Evolutionary conservation across 129 eudicot genomes (phyloP), one percentile per base, ranked within the genome.

Genomic region (Ambrosia artemisiifolia): DNA sequence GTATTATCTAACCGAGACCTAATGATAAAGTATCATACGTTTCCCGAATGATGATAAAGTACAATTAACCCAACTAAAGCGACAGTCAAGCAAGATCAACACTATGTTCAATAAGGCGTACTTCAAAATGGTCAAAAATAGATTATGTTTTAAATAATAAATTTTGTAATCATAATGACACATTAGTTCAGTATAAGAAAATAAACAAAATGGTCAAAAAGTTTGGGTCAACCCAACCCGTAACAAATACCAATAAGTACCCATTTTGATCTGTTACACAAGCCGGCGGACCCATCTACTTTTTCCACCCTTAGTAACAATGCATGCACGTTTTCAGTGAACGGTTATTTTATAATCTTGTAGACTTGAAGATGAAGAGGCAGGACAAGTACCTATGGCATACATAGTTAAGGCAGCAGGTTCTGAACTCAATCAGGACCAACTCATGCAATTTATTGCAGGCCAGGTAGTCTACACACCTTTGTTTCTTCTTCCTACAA

Each of bases 361-460:
- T 83, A 87, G 96, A 67, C 71, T 82, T 38, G 86, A 87, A 81
- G 94, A 90, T 81, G 96, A 90, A 83, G 91, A 74, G 67, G 77
- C 89, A 16, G 96, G 96, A 81, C 85, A 90, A 71, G 78, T 87
- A 73, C 96, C 96, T 14, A 63, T 85, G 85, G 96, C 96, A 14
- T 87, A 74, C 48, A 80, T 90, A 42, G 96, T 77, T n/a, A n/a
- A n/a, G n/a, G n/a, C n/a, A n/a, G n/a, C n/a, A n/a, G n/a, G n/a
- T n/a, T n/a, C n/a, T n/a, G 80, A 79, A 42, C 83, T 85, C 56
- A 77, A 77, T 36, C 86, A 83, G 82, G 88, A 90, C 48, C 87
- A 85, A 83, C 80, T 87, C 57, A 81, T 85, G 42, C 81, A 85
- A 67, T 90, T 79, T 78, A 85, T 90, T 55, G 85, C 91, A 53